These are phyloP conservation scores for Huntiella abstrusa DNA, from an alignment of 2,329 filamentous ascomycete species.

Conservation along the genomic window DNA sequence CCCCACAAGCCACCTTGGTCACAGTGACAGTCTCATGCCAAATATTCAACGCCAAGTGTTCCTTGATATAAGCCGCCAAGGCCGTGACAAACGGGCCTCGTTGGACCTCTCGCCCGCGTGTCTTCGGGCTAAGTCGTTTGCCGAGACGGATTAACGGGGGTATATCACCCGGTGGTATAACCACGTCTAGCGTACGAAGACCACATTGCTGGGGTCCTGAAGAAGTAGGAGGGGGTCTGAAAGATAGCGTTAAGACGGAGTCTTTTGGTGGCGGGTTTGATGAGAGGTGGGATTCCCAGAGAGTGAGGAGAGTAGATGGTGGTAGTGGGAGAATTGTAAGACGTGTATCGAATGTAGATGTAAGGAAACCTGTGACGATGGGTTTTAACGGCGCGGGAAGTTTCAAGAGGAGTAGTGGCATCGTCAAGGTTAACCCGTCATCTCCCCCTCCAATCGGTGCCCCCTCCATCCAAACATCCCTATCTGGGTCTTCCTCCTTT, in stretches of 20 bases:
- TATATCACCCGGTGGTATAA: constrained; percentile 30
- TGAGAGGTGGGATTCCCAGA: constrained; percentile 33
- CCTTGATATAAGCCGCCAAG: constrained; percentile 28
- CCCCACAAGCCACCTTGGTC: constrained; percentile 33
- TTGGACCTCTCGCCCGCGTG: no score
- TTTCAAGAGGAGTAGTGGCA: constrained; percentile 34
- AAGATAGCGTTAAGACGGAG: constrained; percentile 31
- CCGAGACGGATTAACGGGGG: constrained; percentile 27
- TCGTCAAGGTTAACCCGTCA: constrained; percentile 16
- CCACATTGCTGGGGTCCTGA: constrained; percentile 16
- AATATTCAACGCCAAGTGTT: constrained; percentile 35
- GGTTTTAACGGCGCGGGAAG: constrained; percentile 35
- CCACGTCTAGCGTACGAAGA: constrained; percentile 30
- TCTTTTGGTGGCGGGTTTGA: constrained; percentile 23
- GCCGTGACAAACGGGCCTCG: constrained; percentile 31
- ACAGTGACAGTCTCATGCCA: constrained; percentile 36
- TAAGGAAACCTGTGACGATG: constrained; percentile 31
- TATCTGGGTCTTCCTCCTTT: not conserved
- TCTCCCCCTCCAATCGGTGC: not conserved
- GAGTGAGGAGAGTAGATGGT: constrained; percentile 28
- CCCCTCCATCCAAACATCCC: constrained; percentile 1
- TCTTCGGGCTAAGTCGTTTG: constrained; percentile 6
- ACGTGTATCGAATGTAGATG: constrained; percentile 36
- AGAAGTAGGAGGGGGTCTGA: constrained; percentile 25
- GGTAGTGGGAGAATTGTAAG: constrained; percentile 30